phyloP scores from a whole-genome alignment of 2,329 filamentous ascomycete species.

The Fusarium decemcellulare region DNA sequence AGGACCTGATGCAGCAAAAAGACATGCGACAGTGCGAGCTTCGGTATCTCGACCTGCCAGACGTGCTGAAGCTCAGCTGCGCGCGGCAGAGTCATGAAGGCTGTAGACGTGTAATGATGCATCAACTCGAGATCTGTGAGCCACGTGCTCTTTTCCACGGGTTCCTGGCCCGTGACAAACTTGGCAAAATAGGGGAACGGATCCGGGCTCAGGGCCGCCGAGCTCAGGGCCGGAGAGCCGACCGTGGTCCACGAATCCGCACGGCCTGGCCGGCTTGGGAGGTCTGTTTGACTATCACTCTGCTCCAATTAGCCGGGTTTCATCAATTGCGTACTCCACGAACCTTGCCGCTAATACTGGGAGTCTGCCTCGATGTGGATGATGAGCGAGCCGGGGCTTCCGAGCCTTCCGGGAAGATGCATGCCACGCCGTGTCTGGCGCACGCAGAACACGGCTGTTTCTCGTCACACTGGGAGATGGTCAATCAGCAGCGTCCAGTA shows the following conservation, averaged over 20 bases:
- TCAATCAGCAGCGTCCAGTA: not conserved
- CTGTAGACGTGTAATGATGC: constrained; percentile 52
- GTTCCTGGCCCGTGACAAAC: constrained; percentile 35
- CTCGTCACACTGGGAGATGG: constrained; percentile 53
- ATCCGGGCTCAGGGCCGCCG: constrained; percentile 24
- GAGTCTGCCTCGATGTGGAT: constrained; percentile 17
- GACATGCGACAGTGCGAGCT: constrained; percentile 45
- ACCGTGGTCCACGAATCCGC: constrained; percentile 1
- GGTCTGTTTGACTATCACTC: constrained; percentile 10
- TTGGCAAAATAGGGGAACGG: constrained; percentile 43
- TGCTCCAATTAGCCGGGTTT: not conserved
- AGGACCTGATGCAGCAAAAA: constrained; percentile 52
- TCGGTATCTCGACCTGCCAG: constrained; percentile 49
- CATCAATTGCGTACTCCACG: not conserved
- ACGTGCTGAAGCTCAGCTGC: constrained; percentile 44
- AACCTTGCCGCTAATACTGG: constrained; percentile 4
- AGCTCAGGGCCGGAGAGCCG: not conserved
- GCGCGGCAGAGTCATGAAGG: constrained; percentile 50
- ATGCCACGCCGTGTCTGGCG: constrained; percentile 52
- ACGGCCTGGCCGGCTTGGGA: not conserved
- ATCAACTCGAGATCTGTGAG: constrained; percentile 54
- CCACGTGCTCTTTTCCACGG: constrained; percentile 44
- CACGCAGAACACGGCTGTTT: constrained; percentile 55
- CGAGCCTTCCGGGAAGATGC: constrained; percentile 45
- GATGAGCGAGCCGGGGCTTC: constrained; percentile 9